Evolutionary conservation across 176 grass and related monocot genomes (phyloP).

Genomic region (Aegilops longissima): DNA sequence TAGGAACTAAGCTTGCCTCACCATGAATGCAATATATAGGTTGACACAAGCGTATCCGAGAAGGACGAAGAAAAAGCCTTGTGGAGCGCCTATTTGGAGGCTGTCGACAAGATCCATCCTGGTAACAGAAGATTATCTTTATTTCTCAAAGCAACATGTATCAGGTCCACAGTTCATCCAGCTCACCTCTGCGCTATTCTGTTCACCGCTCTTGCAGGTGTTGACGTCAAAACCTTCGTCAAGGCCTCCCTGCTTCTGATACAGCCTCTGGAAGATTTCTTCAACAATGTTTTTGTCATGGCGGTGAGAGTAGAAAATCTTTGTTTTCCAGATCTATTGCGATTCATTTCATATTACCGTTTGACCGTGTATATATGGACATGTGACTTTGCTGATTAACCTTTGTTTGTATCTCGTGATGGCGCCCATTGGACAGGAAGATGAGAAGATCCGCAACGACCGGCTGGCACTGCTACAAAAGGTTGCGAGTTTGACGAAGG

Average conservation of each 20-base stretch:
- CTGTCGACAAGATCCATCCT: conserved; percentile 62
- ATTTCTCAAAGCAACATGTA: background rate
- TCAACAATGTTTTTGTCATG: conserved; percentile 91
- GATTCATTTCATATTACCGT: background rate
- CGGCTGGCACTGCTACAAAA: conserved; percentile 70
- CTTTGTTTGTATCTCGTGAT: background rate
- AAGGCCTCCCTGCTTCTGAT: conserved; percentile 66
- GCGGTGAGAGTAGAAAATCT: conserved; percentile 46
- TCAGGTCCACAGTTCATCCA: background rate
- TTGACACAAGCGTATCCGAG: conserved; percentile 56
- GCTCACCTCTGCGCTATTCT: background rate
- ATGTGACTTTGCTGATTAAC: background rate
- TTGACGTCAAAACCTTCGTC: conserved; percentile 61
- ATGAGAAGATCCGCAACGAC: conserved; percentile 77
- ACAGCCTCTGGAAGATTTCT: conserved; percentile 92
- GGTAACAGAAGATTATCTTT: conserved; percentile 38
- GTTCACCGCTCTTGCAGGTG: conserved; percentile 35
- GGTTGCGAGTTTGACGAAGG: conserved; percentile 73
- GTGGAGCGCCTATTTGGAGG: conserved; percentile 73
- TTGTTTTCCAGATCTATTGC: background rate
- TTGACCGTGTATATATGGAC: background rate
- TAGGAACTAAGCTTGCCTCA: background rate
- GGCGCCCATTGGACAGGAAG: conserved; percentile 46
- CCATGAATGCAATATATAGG: conserved; percentile 37
- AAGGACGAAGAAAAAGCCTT: conserved; percentile 75